phyloP scores from a whole-genome alignment of 768 basidiomycete species.

The Kwoniella mangroviensis region DNA sequence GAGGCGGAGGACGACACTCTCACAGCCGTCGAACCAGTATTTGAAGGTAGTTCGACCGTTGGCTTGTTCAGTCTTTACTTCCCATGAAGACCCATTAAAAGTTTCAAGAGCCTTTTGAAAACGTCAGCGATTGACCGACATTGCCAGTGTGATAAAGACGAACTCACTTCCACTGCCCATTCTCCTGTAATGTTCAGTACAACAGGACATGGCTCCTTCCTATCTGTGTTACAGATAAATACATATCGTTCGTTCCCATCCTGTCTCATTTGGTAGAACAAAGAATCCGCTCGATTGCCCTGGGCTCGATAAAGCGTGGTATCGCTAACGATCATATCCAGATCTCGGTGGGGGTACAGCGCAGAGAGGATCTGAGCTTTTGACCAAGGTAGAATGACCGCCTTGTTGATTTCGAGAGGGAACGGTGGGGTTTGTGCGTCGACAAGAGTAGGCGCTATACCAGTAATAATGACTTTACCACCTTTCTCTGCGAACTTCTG shows the following conservation, averaged over 20 bases:
- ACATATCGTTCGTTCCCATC: constrained; percentile 38
- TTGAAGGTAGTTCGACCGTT: constrained; percentile 30
- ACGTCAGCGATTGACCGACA: background rate
- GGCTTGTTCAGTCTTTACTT: constrained; percentile 16
- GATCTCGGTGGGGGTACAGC: constrained; percentile 29
- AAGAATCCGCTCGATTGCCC: constrained; percentile 30
- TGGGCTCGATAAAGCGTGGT: constrained; percentile 31
- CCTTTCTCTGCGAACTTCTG: constrained; percentile 32
- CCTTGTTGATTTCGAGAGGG: constrained; percentile 2
- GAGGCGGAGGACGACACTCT: constrained; percentile 26
- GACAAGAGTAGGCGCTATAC: constrained; percentile 32
- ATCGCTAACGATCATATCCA: constrained; percentile 32
- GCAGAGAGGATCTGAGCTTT: constrained; percentile 30
- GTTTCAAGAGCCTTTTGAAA: constrained; percentile 28
- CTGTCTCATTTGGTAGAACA: constrained; percentile 40
- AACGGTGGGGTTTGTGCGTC: constrained; percentile 20
- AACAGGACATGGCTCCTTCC: constrained; percentile 30
- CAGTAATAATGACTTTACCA: constrained; percentile 41
- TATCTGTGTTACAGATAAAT: constrained; percentile 43
- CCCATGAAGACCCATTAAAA: constrained; percentile 23
- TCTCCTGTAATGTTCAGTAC: constrained; percentile 23
- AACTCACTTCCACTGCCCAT: constrained; percentile 27
- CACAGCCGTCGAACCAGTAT: constrained; percentile 39
- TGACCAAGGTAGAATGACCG: constrained; percentile 22
- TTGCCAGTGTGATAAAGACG: background rate